Conservation (phyloP, 495 filamentous ascomycete species). For the Podospora anserina region DNA sequence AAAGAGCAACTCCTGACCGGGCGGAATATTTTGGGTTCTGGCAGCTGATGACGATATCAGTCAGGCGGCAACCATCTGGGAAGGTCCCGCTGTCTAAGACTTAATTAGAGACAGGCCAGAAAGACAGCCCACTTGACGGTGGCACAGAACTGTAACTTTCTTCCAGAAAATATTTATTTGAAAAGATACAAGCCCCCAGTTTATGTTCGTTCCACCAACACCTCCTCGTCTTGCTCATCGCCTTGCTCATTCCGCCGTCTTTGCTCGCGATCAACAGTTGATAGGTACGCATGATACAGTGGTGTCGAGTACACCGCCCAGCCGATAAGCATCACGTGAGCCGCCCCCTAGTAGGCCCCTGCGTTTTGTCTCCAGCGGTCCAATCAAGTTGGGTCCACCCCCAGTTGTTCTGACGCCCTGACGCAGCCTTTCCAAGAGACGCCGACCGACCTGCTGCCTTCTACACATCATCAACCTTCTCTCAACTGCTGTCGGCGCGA, state of each 20-base stretch:
- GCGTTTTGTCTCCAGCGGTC: constrained; percentile 17
- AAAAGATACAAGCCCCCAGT: background rate
- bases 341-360: constrained; percentile 10
- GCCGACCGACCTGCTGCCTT: constrained; percentile 28
- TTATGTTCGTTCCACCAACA: background rate
- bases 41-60: no score
- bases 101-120: background rate
- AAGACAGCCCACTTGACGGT: background rate
- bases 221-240: background rate
- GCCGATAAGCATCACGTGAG: constrained; percentile 19
- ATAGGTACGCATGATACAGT: constrained; percentile 4
- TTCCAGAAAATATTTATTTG: background rate
- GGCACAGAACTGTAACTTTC: background rate
- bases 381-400: constrained; percentile 22
- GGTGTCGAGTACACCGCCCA: constrained; percentile 7
- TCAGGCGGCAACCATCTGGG: background rate
- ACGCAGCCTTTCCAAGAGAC: constrained; percentile 34
- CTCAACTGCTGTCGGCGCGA: constrained; percentile 8
- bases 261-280: background rate
- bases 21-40: background rate
- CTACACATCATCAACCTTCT: constrained; percentile 28
- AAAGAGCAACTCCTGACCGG: background rate
- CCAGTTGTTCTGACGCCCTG: constrained; percentile 32
- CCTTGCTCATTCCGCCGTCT: background rate
- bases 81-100: background rate